Evolutionary conservation across 495 filamentous ascomycete species (phyloP), one percentile per base, ranked within the genome.

Genomic region (Viridothelium virens): DNA sequence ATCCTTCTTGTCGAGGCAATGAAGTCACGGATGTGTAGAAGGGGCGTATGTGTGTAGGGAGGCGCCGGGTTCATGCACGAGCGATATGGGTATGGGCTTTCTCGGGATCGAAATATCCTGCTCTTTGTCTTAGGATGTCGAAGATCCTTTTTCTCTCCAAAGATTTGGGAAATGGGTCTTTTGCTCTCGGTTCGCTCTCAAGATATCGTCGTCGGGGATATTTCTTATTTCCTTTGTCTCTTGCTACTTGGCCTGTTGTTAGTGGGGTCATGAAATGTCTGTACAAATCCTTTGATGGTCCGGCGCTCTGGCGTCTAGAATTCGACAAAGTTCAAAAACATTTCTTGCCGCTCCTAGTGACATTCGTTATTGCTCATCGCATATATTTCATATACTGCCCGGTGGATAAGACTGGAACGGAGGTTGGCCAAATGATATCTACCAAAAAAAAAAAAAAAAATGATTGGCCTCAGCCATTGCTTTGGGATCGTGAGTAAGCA

Each of bases 221-320:
- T 59, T 36, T 59, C 53, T 59, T 59, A 59, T 59, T 31, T 59
- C 53, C 18, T 59, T 34, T 59, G 5, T 59, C 11, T 36, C 18
- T 59, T 34, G 31, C 53, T 53, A 31, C 5, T 31, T 14, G 31
- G 7, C 6, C 25, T 25, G 11, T 59, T 59, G 53, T 59, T 9
- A 59, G 7, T 34, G 31, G 53, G 53, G 53, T 14, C 18, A 59
- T 5, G 53, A 59, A 10, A 31, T 7, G 25, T 59, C 33, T 59
- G 53, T 59, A 59, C 53, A 59, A 59, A 59, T 14, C 53, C 18
- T 36, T 59, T 36, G 31, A 36, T 59, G 0, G 53, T 59, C 53
- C 36, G 53, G 53, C 53, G 53, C 53, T 36, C 25, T 59, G 53
- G 53, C 53, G 53, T 59, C 53, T 59, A 7, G 7, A 59, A 59